Conservation (phyloP, 805 yeast genomes). For the Debaryomyces maramus region DNA sequence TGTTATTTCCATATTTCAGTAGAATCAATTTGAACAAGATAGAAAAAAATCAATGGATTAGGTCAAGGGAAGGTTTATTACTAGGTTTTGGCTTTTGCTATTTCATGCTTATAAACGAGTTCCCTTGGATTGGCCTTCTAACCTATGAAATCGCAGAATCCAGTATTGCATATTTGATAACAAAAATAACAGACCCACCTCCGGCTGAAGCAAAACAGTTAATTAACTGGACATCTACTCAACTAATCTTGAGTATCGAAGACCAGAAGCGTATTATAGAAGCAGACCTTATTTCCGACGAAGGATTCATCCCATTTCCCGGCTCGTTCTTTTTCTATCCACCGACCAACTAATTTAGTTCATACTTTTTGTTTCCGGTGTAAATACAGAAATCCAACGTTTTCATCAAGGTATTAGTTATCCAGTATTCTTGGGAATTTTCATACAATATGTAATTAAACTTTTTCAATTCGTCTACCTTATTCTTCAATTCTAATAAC, state of each 20-base stretch:
- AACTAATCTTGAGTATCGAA: slow-evolving; percentile 32
- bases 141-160: slow-evolving; percentile 55
- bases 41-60: slow-evolving; percentile 50
- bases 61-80: slow-evolving; percentile 53
- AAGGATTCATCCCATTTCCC: slow-evolving; percentile 26
- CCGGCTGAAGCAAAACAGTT: slow-evolving; percentile 24
- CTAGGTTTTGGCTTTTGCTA: slow-evolving; percentile 56
- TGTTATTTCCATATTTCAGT: slow-evolving; percentile 51
- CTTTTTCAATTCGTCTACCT: slow-evolving; percentile 31
- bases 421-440: neutral
- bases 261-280: slow-evolving; percentile 16
- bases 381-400: slow-evolving; percentile 34
- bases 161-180: slow-evolving; percentile 51
- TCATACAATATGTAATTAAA: slow-evolving; percentile 27
- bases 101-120: slow-evolving; percentile 37
- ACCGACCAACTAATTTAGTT: neutral
- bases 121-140: slow-evolving; percentile 49
- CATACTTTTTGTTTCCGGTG: slow-evolving; percentile 37
- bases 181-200: slow-evolving; percentile 52
- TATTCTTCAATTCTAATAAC: slow-evolving; percentile 30
- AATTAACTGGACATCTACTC: slow-evolving; percentile 32
- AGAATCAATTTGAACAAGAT: slow-evolving; percentile 43
- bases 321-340: slow-evolving; percentile 19
- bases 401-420: slow-evolving; percentile 13
- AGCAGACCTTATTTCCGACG: slow-evolving; percentile 23